Conservation (phyloP, 352 stramenopile genomes). For the Detonula confervacea region DNA sequence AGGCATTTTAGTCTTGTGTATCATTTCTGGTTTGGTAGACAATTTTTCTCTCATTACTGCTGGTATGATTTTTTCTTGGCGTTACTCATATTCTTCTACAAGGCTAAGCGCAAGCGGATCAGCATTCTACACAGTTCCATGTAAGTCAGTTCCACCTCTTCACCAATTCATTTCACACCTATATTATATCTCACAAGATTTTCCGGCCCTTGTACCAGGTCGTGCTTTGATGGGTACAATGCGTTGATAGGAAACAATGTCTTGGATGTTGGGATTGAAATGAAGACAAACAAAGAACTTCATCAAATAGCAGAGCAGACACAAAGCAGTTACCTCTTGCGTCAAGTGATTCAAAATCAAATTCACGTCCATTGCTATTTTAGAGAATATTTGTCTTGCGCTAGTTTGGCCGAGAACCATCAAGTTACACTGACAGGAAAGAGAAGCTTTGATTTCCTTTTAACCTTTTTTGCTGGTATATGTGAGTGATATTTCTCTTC, state of each 20-base stretch:
- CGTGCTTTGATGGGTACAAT: slow-evolving; percentile 4
- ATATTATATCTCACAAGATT: no score
- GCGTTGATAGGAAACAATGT: background rate
- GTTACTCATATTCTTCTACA: background rate
- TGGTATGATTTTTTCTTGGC: background rate
- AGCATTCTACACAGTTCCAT: background rate
- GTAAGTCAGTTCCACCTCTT: slow-evolving; percentile 2
- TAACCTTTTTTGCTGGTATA: slow-evolving; percentile 14
- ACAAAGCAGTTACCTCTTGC: background rate
- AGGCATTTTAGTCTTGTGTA: no score
- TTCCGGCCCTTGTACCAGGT: background rate
- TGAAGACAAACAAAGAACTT: slow-evolving; percentile 16
- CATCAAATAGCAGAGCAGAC: slow-evolving; percentile 2
- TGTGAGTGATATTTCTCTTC: no score
- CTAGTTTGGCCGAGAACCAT: slow-evolving; percentile 6
- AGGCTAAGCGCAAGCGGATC: slow-evolving; percentile 9
- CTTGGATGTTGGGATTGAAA: background rate
- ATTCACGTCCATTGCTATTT: slow-evolving; percentile 15
- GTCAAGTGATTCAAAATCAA: slow-evolving; percentile 5
- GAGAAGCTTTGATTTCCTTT: slow-evolving; percentile 9
- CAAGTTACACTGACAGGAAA: background rate
- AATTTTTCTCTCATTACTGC: background rate
- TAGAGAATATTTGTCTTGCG: slow-evolving; percentile 5
- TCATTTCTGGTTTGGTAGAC: no score
- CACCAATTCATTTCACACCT: no score